A percentile compares a stretch with the other conserved stretches of the same genome.
These are phyloP conservation scores for Kurtzmaniella quercitrusa DNA, from an alignment of 1,139 yeast genomes.

Conservation along the genomic window DNA sequence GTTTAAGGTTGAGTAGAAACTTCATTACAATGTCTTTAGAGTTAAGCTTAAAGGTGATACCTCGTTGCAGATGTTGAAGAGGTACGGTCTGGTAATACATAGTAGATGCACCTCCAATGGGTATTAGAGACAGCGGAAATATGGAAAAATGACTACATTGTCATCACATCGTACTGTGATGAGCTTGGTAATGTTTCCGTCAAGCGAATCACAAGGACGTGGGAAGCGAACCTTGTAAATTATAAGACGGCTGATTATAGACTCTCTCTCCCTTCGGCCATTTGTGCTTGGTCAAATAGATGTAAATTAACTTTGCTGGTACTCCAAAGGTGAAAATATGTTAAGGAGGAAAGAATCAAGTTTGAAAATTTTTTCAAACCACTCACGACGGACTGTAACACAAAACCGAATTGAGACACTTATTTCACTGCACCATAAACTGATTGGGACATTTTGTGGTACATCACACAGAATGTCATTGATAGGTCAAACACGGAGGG, in stretches of 20 bases:
- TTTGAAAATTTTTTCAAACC: slow-evolving; percentile 6
- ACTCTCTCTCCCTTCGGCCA: slow-evolving; percentile 47
- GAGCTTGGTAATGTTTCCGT: slow-evolving; percentile 27
- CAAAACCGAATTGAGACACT: too few relatives aligned
- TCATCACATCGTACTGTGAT: background rate
- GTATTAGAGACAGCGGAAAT: background rate
- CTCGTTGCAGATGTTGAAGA: too few relatives aligned
- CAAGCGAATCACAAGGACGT: slow-evolving; percentile 38
- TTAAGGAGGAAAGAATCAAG: slow-evolving; percentile 19
- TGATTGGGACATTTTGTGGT: background rate
- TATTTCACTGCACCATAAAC: background rate
- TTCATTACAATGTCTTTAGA: too few relatives aligned
- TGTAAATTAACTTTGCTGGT: slow-evolving; percentile 45
- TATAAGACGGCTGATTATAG: slow-evolving; percentile 7
- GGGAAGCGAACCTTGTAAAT: slow-evolving; percentile 3
- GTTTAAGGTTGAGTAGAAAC: too few relatives aligned
- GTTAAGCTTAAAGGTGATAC: too few relatives aligned
- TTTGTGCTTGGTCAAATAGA: slow-evolving; percentile 46
- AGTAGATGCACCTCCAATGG: too few relatives aligned
- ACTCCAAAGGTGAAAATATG: slow-evolving; percentile 43
- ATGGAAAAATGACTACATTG: background rate
- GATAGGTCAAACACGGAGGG: too few relatives aligned
- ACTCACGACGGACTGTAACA: background rate
- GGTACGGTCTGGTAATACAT: too few relatives aligned
- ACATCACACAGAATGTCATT: too few relatives aligned